Conservation (phyloP, 345 rosid genomes). For the Ailanthus altissimus region DNA sequence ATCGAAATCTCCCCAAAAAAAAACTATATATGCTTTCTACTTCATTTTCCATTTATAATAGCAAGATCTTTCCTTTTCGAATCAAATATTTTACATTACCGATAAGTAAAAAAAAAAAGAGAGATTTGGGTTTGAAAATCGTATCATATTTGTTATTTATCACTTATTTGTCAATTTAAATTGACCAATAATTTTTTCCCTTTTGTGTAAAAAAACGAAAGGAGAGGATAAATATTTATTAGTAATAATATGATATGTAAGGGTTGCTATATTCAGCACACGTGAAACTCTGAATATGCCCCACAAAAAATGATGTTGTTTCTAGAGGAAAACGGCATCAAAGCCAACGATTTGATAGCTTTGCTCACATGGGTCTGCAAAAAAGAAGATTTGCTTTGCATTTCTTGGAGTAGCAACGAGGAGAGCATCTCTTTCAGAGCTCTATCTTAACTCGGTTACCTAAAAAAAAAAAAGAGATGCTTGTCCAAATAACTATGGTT, state of each 20-base stretch:
- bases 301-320: slow-evolving; percentile 31
- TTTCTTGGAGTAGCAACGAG: background rate
- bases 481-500: background rate
- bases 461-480: background rate
- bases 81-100: background rate
- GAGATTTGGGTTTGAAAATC: background rate
- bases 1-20: too few relatives aligned
- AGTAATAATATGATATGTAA: background rate
- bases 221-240: too few relatives aligned
- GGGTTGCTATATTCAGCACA: slow-evolving; percentile 19
- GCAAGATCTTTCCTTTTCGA: too few relatives aligned
- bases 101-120: background rate
- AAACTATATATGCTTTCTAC: too few relatives aligned
- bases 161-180: background rate
- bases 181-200: background rate
- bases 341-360: slow-evolving; percentile 11
- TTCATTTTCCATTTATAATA: too few relatives aligned
- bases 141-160: background rate
- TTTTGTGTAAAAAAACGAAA: too few relatives aligned
- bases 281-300: slow-evolving; percentile 29
- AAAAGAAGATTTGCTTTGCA: background rate
- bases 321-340: slow-evolving; percentile 21
- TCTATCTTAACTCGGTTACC: background rate
- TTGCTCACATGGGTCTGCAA: slow-evolving; percentile 26
- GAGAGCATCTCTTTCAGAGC: slow-evolving; percentile 1